These are phyloP conservation scores for Mesembryanthemum crystallinum DNA, from an alignment of 148 eudicot species.

Conservation along the genomic window DNA sequence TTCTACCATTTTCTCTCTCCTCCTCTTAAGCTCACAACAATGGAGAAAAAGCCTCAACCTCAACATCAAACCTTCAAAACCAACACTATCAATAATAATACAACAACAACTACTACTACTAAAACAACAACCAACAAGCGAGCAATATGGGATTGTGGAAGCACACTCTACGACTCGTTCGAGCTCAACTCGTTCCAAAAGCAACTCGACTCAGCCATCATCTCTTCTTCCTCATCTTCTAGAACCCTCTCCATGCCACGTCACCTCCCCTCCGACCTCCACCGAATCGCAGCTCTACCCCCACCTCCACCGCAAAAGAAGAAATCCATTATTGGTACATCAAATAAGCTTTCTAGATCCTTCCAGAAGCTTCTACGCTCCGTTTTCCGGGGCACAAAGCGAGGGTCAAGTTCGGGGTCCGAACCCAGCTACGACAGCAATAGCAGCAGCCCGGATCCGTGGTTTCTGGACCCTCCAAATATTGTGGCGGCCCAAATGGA, in stretches of 20 bases:
- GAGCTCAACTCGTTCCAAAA: constrained; percentile 63
- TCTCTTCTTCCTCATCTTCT: constrained; percentile 29
- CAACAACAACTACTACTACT: no score
- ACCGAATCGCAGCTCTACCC: constrained; percentile 15
- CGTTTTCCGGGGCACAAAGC: constrained; percentile 36
- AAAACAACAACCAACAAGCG: neutral
- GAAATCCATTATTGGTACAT: neutral
- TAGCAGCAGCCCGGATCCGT: constrained; percentile 23
- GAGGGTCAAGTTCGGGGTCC: neutral
- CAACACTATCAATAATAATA: no score
- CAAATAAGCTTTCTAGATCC: constrained; percentile 45
- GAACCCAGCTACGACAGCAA: constrained; percentile 1
- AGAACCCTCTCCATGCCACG: constrained; percentile 87
- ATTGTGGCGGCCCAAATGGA: constrained; percentile 7
- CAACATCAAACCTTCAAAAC: constrained; percentile 1
- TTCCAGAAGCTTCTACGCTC: constrained; percentile 57
- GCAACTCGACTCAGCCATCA: constrained; percentile 71
- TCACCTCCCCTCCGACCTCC: constrained; percentile 36
- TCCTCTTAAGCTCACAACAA: neutral
- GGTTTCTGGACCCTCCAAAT: constrained; percentile 25
- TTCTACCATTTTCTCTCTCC: no score
- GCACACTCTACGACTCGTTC: constrained; percentile 84
- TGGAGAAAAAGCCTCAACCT: constrained; percentile 19
- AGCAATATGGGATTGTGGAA: constrained; percentile 72
- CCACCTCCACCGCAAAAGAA: constrained; percentile 31